These are phyloP conservation scores for Wickerhamomyces sydowiorum DNA, from an alignment of 805 yeast species.

Conservation along the genomic window DNA sequence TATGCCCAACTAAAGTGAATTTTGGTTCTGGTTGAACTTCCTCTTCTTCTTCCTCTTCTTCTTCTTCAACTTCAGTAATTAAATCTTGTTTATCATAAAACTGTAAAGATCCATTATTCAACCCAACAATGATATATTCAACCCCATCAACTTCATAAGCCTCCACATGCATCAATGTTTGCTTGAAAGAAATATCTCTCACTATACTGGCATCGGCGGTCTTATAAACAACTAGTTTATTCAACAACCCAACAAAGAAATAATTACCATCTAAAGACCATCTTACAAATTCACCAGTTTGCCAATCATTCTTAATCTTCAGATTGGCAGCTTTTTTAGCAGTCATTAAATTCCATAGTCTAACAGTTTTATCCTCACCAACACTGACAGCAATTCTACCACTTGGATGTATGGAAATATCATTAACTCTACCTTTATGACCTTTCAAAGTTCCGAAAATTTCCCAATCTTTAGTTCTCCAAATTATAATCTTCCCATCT, in stretches of 20 bases:
- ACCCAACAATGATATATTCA: conserved; percentile 62
- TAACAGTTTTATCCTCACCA: conserved; percentile 74
- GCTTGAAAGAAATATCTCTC: conserved; percentile 43
- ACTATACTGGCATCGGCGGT: conserved; percentile 57
- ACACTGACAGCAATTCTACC: conserved; percentile 89
- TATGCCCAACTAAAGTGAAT: conserved; percentile 71
- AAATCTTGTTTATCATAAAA: conserved; percentile 42
- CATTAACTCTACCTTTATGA: conserved; percentile 78
- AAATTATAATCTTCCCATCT: conserved; percentile 82
- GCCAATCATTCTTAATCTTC: conserved; percentile 66
- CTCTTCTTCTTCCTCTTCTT: conserved; percentile 14
- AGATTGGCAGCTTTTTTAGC: conserved; percentile 86
- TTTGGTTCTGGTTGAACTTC: conserved; percentile 34
- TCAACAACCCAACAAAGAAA: conserved; percentile 71
- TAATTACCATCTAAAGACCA: conserved; percentile 67
- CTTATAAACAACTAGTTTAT: conserved; percentile 58
- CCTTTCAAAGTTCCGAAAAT: conserved; percentile 83
- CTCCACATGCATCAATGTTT: conserved; percentile 66
- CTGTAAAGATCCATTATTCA: conserved; percentile 63
- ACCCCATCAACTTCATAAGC: conserved; percentile 37
- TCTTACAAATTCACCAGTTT: conserved; percentile 56
- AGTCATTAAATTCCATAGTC: conserved; percentile 96
- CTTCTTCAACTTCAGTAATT: conserved; percentile 21
- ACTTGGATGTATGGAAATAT: conserved; percentile 82
- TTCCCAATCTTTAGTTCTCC: conserved; percentile 99